These are phyloP conservation scores for Calocybe gangraenosa DNA, from an alignment of 768 basidiomycete genomes.

Conservation along the genomic window DNA sequence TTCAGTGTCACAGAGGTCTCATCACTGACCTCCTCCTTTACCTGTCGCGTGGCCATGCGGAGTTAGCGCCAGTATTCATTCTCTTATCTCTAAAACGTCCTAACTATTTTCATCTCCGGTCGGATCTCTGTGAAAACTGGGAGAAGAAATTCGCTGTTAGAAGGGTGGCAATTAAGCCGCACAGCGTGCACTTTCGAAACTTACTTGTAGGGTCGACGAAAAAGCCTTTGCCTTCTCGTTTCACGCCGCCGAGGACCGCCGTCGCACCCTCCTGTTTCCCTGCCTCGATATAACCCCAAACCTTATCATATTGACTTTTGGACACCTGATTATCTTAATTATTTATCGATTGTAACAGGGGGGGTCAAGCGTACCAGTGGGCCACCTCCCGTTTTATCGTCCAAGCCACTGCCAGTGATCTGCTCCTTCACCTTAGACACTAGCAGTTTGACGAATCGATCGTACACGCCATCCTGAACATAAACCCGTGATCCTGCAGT, in stretches of 20 bases:
- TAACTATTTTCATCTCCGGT: constrained; percentile 82
- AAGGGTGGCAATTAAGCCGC: too few species aligned
- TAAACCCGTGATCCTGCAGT: constrained; percentile 89
- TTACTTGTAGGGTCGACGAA: constrained; percentile 87
- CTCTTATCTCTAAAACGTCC: constrained; percentile 16
- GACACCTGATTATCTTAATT: constrained; percentile 50
- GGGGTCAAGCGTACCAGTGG: constrained; percentile 60
- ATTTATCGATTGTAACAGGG: constrained; percentile 1
- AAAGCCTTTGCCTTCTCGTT: constrained; percentile 73
- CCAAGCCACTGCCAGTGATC: constrained; percentile 78
- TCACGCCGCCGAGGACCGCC: constrained; percentile 73
- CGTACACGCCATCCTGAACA: constrained; percentile 84
- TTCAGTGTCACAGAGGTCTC: background rate
- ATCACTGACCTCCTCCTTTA: constrained; percentile 61
- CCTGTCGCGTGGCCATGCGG: constrained; percentile 29
- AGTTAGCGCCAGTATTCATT: constrained; percentile 1
- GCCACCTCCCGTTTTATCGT: constrained; percentile 70
- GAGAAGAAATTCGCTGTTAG: background rate
- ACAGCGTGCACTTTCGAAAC: constrained; percentile 20
- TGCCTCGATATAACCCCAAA: constrained; percentile 84
- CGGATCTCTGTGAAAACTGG: constrained; percentile 80
- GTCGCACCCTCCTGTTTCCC: constrained; percentile 85
- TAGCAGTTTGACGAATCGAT: constrained; percentile 71
- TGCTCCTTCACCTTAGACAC: constrained; percentile 64
- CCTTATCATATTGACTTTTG: constrained; percentile 78